phyloP scores from a whole-genome alignment of 768 basidiomycete genomes.

The Clavaria fumosa region DNA sequence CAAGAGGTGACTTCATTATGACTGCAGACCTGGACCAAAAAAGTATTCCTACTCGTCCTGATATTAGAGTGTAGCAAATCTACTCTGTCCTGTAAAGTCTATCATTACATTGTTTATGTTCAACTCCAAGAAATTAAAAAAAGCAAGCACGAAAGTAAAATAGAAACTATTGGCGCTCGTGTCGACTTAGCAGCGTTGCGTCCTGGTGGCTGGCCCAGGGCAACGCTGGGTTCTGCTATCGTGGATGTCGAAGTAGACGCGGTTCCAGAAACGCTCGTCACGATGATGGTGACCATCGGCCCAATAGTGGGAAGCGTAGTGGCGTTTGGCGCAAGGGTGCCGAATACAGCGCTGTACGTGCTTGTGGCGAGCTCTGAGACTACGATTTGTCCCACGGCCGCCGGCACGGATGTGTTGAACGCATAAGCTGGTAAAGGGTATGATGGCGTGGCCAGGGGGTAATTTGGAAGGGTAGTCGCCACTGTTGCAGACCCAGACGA shows the following conservation, averaged over 20 bases:
- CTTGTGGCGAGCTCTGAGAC: conserved; percentile 50
- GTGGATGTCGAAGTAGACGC: conserved; percentile 40
- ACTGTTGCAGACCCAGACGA: conserved; percentile 50
- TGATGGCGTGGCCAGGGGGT: conserved; percentile 46
- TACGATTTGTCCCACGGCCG: conserved; percentile 38
- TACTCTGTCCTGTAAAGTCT: too few species aligned
- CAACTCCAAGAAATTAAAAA: conserved; percentile 12
- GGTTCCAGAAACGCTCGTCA: conserved; percentile 40
- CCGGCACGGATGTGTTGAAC: conserved; percentile 53
- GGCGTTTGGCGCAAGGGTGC: conserved; percentile 23
- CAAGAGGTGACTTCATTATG: too few species aligned
- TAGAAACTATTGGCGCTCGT: neutral
- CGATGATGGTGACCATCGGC: conserved; percentile 37
- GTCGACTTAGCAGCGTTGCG: conserved; percentile 9
- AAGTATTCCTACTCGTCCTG: too few species aligned
- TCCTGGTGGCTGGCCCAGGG: conserved; percentile 52
- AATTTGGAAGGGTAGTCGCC: conserved; percentile 58
- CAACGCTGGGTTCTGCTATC: conserved; percentile 27
- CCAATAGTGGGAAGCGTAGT: conserved; percentile 44
- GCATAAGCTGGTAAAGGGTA: conserved; percentile 47
- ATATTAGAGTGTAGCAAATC: too few species aligned
- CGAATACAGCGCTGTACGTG: conserved; percentile 51
- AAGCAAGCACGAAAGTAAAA: neutral
- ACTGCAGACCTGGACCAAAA: too few species aligned
- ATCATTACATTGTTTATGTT: too few species aligned